phyloP scores from a whole-genome alignment of 202 grass and related monocot genomes.

The Zizania palustris region DNA sequence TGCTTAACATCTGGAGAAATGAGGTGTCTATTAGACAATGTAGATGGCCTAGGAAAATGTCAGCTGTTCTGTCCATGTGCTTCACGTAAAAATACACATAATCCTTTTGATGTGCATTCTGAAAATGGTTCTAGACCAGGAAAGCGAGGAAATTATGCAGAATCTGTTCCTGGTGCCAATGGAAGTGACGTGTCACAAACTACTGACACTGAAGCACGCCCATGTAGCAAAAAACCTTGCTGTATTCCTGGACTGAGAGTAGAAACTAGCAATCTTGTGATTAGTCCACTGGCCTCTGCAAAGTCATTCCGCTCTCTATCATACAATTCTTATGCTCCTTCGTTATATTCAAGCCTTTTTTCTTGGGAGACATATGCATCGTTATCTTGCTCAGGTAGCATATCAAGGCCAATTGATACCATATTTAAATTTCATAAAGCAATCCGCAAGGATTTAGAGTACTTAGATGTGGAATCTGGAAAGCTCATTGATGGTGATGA shows the following conservation, averaged over 20 bases:
- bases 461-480: conserved; percentile 81
- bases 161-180: conserved; percentile 42
- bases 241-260: conserved; percentile 88
- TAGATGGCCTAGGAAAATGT: conserved; percentile 53
- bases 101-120: conserved; percentile 30
- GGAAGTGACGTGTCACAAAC: conserved; percentile 45
- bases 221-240: conserved; percentile 68
- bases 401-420: conserved; percentile 82
- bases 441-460: conserved; percentile 90
- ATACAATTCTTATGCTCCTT: conserved; percentile 62
- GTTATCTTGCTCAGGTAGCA: conserved; percentile 51
- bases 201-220: conserved; percentile 45
- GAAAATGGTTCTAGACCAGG: conserved; percentile 61
- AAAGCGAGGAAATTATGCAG: conserved; percentile 59
- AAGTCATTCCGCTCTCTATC: conserved; percentile 57
- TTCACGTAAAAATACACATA: conserved; percentile 40
- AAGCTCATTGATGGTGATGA: conserved; percentile 83
- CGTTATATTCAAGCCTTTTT: conserved; percentile 82
- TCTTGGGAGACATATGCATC: conserved; percentile 59
- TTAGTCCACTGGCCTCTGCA: conserved; percentile 48
- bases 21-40: conserved; percentile 47
- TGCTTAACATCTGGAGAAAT: conserved; percentile 52
- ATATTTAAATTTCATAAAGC: conserved; percentile 98
- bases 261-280: conserved; percentile 56
- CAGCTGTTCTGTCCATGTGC: conserved; percentile 55